Evolutionary conservation across 805 yeast species (phyloP), one percentile per base, ranked within the genome.

Genomic region (Yamadazyma ubonensis): DNA sequence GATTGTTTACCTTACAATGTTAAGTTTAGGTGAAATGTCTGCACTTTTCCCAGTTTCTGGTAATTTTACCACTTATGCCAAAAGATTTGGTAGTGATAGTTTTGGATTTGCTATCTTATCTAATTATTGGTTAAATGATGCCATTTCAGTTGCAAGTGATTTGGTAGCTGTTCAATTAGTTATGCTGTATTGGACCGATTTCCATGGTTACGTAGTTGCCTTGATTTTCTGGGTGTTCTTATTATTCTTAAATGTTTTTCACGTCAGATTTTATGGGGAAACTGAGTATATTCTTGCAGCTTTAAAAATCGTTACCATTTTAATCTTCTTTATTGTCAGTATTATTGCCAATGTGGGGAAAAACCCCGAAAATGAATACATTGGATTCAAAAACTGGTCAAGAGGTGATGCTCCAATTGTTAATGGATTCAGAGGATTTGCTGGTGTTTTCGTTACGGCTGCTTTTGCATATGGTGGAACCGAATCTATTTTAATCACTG

Each of bases 311-410:
- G 53, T 79, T 2, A 76, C 86, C 12, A 71, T 80, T 28, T 45
- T 75, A 8, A 78, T 79, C 5, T 79, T 76, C 52, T 78, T 78
- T 58, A 73, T 75, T 19, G 55, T 78, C 36, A 72, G 81, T 40
- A 61, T 80, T 41, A 70, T 78, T 6, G 79, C 74, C 35, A 77
- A 76, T 50, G 77, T 71, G 16, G 85, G 85, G 30, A 80, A 79
- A 35, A 79, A 78, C 46, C 64, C 67, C 8, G 25, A 41, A n/a
- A 58, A 65, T 37, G 63, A 60, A 31, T 68, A 67, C 47, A 60
- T 66, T 29, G 73, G 73, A 3, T 64, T 67, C 49, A 73, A 67
- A 51, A 63, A 65, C 44, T 67, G 71, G 71, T 44, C 55, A 17
- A 54, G 66, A 36, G 75, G 76, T 6, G 82, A 74, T 19, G 78